Conservation (phyloP, 768 basidiomycete genomes). For the Leucocoprinus leucothites region DNA sequence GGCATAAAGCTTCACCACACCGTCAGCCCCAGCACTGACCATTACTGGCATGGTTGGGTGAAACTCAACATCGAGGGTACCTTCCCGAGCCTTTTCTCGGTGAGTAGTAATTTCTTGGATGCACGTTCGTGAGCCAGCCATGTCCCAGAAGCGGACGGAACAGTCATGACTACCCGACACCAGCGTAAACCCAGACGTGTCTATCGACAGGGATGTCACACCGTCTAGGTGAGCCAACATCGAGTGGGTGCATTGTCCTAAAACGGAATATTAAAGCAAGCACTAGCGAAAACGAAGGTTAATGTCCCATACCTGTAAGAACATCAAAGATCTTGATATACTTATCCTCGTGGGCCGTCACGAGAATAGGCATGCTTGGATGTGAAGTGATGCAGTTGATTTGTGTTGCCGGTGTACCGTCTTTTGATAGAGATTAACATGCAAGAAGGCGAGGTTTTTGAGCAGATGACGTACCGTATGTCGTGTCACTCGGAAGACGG, state of each 20-base stretch:
- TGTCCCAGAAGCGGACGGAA: constrained; percentile 92
- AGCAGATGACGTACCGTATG: constrained; percentile 42
- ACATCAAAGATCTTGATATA: constrained; percentile 89
- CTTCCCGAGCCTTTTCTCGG: constrained; percentile 86
- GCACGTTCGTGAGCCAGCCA: constrained; percentile 76
- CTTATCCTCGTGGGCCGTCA: constrained; percentile 93
- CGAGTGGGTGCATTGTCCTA: constrained; percentile 85
- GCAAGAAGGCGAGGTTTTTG: constrained; percentile 3
- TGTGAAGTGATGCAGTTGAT: constrained; percentile 87
- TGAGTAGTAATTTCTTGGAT: constrained; percentile 89
- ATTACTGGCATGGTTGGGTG: constrained; percentile 82
- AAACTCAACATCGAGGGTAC: constrained; percentile 85
- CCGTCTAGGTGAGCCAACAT: constrained; percentile 90
- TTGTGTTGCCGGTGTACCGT: constrained; percentile 73
- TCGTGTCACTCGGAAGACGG: constrained; percentile 56
- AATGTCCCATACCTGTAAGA: constrained; percentile 55
- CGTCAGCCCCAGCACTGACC: constrained; percentile 95
- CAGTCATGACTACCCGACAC: constrained; percentile 93
- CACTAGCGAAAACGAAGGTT: neutral
- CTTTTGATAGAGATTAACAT: constrained; percentile 31
- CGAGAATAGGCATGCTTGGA: constrained; percentile 83
- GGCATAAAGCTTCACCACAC: constrained; percentile 87
- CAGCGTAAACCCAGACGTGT: constrained; percentile 82
- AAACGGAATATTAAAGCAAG: constrained; percentile 6
- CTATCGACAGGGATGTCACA: constrained; percentile 87